Conservation (phyloP, 345 rosid species). For the Alliaria petiolata region DNA sequence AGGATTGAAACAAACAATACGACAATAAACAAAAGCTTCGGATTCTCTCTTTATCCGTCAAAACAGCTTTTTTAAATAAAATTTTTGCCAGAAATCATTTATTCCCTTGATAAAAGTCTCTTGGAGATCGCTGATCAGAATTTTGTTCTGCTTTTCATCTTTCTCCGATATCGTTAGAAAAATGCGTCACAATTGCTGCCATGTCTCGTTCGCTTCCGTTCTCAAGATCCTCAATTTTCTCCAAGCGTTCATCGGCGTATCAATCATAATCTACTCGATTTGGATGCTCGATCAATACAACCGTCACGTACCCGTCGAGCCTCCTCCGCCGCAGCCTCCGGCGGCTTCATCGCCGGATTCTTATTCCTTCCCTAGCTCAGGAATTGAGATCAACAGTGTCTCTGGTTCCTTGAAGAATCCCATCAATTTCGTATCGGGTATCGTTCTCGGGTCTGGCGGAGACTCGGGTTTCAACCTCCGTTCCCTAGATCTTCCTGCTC, state of each 20-base stretch:
- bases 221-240: conserved; percentile 68
- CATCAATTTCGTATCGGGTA: conserved; percentile 31
- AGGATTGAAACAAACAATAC: conserved; percentile 10
- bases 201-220: conserved; percentile 56
- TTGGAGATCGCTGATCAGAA: conserved; percentile 8
- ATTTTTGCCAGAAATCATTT: neutral
- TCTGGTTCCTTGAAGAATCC: conserved; percentile 5
- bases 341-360: conserved; percentile 20
- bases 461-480: conserved; percentile 44
- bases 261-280: conserved; percentile 63
- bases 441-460: conserved; percentile 37
- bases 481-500: conserved; percentile 72
- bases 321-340: conserved; percentile 29
- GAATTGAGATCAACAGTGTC: conserved; percentile 6
- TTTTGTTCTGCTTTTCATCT: neutral
- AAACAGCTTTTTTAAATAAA: neutral
- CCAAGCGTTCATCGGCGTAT: conserved; percentile 64
- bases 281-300: conserved; percentile 94
- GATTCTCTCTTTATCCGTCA: neutral
- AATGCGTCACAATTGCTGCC: conserved; percentile 79
- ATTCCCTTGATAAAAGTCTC: neutral
- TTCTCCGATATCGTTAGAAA: neutral
- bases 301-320: conserved; percentile 37
- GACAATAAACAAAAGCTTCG: neutral
- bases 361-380: conserved; percentile 12